Evolutionary conservation across 441 rosid genomes (phyloP), one percentile per base, ranked within the genome.

Genomic region (Syzygium malaccense): DNA sequence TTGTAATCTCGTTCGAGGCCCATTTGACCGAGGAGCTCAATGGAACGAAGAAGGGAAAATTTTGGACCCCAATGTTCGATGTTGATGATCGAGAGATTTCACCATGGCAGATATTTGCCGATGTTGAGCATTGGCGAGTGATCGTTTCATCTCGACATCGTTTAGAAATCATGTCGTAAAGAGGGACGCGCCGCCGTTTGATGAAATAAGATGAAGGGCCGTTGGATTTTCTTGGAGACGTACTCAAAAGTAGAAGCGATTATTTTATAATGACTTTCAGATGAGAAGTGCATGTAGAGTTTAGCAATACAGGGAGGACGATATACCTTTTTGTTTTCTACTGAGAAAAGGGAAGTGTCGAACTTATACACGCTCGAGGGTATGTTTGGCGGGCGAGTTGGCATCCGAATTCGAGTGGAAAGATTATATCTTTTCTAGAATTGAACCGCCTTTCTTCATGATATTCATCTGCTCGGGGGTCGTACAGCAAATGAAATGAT

Each of bases 181-280:
- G 57, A 55, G 57, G 25, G 25, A 20, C 10, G 7, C 25, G 25
- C 25, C 57, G 9, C 25, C 25, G 75, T 64, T 19, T 68, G 14
- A 33, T 68, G 48, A 33, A 33, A 68, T 68, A 66, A 48, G 49
- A 68, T 20, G 48, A 3, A 10, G 80, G 80, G 12, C 33, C 13
- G 6, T 68, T 4, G 25, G 80, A 20, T 18, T 66, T 9, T 8
- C 13, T 4, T 33, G 0, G 0, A 68, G 48, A 19, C 15, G 14
- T 68, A 4, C 48, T 19, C 2, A 0, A 19, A 68, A 19, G 25
- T 14, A 1, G 8, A 2, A 4, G 7, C 0, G 8, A 10, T 18
- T 68, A 12, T 33, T 41, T 68, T 37, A 19, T 0, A 19, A 33
- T 7, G 26, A 68, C 79, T 68, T 68, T 33, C 4, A 0, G 12